Conservation (phyloP, 768 basidiomycete species). For the Pisolithus marmoratus region DNA sequence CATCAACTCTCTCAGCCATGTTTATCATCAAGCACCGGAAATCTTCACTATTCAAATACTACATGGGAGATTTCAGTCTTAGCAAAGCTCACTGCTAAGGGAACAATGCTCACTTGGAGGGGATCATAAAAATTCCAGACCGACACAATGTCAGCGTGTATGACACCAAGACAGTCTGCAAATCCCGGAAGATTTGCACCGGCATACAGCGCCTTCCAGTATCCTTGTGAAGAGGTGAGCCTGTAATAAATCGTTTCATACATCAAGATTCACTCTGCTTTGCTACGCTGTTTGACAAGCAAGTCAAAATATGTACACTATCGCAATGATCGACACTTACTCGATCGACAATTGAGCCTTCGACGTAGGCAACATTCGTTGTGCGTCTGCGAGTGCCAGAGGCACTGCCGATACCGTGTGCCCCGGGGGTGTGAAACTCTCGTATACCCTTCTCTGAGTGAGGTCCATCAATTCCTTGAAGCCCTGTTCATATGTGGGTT, state of each 20-base stretch:
- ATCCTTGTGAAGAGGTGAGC: constrained; percentile 3
- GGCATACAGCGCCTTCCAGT: constrained; percentile 13
- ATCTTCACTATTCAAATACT: too few species aligned
- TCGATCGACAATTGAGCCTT: neutral
- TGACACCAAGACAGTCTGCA: constrained; percentile 8
- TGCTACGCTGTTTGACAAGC: neutral
- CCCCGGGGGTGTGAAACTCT: neutral
- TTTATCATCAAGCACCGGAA: neutral
- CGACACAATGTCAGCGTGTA: constrained; percentile 19
- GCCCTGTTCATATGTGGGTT: neutral
- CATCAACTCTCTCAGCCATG: too few species aligned
- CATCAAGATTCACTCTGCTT: constrained; percentile 1
- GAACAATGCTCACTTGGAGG: too few species aligned
- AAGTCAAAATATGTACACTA: neutral
- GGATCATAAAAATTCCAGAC: too few species aligned
- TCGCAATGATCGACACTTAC: neutral
- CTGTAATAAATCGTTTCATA: too few species aligned
- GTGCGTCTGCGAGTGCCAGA: too few species aligned
- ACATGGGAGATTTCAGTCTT: too few species aligned
- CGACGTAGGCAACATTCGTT: neutral
- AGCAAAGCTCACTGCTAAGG: too few species aligned
- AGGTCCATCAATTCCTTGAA: neutral
- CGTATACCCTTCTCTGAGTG: too few species aligned
- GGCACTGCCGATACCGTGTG: neutral
- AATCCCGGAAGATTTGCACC: constrained; percentile 7